Evolutionary conservation across 2,329 filamentous ascomycete genomes (phyloP), one percentile per base, ranked within the genome.

Genomic region (Cladosporium velox): DNA sequence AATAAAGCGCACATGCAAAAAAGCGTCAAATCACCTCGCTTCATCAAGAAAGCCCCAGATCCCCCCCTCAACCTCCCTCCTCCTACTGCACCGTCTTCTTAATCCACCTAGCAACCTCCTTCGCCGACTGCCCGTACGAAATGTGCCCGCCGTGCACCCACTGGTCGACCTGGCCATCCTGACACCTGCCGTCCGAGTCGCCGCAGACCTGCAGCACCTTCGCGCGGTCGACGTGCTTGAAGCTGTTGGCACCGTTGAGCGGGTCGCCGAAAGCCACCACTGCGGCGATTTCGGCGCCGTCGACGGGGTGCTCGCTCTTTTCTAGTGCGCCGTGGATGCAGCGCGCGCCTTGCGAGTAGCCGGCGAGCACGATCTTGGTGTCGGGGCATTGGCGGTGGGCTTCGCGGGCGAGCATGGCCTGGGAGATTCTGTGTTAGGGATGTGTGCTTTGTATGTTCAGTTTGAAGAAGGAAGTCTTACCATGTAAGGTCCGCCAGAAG

Each of bases 231-330:
- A 74, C 71, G 21, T 70, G 67, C 49, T 71, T 65, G 58, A 73
- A 70, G 8, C 30, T 35, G 34, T 55, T 67, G 58, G 71, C 67
- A 15, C 70, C 69, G 55, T 73, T 74, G 52, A 72, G 64, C 6
- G 72, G 72, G 51, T 75, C 73, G 11, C 73, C 73, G 60, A 73
- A 75, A 28, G 68, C 69, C 11, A 74, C 71, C 3, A 70, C 70
- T n/a, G 71, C 73, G 28, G 72, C 71, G 30, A 73, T 67, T 30
- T 70, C 69, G 58, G 64, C 65, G n/a, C 70, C 69, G 51, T 71
- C 66, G 32, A 73, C 47, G 1, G 55, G 47, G 30, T 32, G 18
- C 49, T 47, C 35, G 51, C 61, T 64, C 41, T 54, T 51, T 41
- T 58, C 55, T 10, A 66, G 34, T 11, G 67, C 67, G 18, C 57